Conservation (phyloP, 2,329 filamentous ascomycete species). For the Arthrobotrys entomopaga region DNA sequence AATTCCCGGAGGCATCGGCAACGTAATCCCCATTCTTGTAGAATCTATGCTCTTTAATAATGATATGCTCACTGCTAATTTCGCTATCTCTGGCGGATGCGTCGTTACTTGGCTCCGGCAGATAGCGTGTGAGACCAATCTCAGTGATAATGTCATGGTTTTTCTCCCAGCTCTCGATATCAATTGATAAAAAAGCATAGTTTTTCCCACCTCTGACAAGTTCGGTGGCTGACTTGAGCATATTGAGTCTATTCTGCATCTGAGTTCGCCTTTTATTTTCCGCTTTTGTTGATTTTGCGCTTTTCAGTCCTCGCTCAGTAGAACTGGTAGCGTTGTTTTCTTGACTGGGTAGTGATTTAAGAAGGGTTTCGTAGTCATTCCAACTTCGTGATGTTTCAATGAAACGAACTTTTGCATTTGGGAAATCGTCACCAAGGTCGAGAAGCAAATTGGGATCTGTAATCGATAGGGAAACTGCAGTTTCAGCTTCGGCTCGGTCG, state of each 20-base stretch:
- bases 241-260: conserved; percentile 35
- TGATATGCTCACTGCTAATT: conserved; percentile 71
- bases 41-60: conserved; percentile 75
- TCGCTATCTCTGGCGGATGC: background rate
- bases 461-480: conserved; percentile 22
- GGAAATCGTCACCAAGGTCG: background rate
- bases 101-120: conserved; percentile 62
- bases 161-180: conserved; percentile 82
- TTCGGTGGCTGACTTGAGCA: conserved; percentile 43
- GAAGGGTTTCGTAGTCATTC: conserved; percentile 24
- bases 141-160: conserved; percentile 78
- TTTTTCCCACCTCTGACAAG: conserved; percentile 17
- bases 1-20: conserved; percentile 76
- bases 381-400: conserved; percentile 31
- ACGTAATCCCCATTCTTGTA: conserved; percentile 76
- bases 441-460: conserved; percentile 28
- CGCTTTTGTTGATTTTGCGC: background rate
- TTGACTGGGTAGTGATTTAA: background rate
- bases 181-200: conserved; percentile 65
- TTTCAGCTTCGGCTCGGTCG: conserved; percentile 51
- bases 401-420: conserved; percentile 8
- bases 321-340: background rate
- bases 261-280: conserved; percentile 27
- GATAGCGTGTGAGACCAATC: conserved; percentile 82
- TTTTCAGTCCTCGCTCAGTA: background rate